Percentiles rank a stretch among this genome's conserved stretches.
These are phyloP conservation scores for Pyrus communis DNA, from an alignment of 306 rosid species.

Conservation along the genomic window DNA sequence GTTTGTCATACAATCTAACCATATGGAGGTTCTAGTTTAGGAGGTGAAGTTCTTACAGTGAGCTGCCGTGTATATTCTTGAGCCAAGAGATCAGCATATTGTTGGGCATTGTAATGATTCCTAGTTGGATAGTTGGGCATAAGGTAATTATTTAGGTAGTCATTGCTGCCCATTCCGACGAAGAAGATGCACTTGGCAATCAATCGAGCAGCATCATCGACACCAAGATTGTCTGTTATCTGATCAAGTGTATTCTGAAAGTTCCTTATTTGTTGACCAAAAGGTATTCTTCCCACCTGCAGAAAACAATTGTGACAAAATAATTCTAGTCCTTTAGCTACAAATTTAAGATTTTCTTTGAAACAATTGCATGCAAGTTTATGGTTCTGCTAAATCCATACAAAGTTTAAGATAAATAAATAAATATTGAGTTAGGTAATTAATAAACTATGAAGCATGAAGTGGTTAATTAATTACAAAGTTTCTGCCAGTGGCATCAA, in stretches of 20 bases:
- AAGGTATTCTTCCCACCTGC: slow-evolving; percentile 84
- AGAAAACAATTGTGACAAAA: neutral
- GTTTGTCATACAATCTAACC: neutral
- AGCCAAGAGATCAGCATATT: slow-evolving; percentile 62
- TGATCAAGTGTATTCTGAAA: slow-evolving; percentile 71
- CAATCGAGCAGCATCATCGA: slow-evolving; percentile 32
- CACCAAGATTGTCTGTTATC: slow-evolving; percentile 46
- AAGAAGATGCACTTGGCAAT: slow-evolving; percentile 59
- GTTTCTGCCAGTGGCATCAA: slow-evolving; percentile 80
- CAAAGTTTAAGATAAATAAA: neutral
- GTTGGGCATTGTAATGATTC: slow-evolving; percentile 56
- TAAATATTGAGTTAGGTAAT: neutral
- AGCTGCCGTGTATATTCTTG: slow-evolving; percentile 59
- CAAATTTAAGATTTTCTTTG: neutral
- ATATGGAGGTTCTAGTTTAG: neutral
- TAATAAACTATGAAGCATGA: neutral
- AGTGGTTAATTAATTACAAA: slow-evolving; percentile 39
- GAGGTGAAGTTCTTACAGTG: slow-evolving; percentile 36
- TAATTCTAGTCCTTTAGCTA: too few relatives aligned
- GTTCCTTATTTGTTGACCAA: slow-evolving; percentile 60
- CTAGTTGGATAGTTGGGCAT: slow-evolving; percentile 84
- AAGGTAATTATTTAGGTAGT: slow-evolving; percentile 86
- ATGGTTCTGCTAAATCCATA: neutral
- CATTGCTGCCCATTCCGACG: slow-evolving; percentile 96
- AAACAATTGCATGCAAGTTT: neutral